phyloP scores from a whole-genome alignment of 192 early-diverging fungal genomes.

The Coemansia sp. region DNA sequence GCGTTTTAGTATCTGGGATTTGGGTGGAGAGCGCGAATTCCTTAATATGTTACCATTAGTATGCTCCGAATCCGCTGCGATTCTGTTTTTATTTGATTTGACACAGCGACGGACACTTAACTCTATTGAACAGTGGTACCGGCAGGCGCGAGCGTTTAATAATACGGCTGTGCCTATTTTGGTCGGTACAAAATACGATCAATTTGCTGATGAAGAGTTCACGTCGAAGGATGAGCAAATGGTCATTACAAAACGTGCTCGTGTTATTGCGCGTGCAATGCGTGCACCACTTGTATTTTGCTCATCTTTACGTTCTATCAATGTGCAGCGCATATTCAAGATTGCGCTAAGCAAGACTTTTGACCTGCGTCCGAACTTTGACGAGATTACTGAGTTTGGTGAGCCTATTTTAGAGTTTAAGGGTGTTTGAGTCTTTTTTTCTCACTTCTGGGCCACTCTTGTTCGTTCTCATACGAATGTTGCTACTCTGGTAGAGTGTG shows the following conservation, averaged over 20 bases:
- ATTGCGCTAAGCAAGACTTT: constrained; percentile 91
- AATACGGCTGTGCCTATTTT: constrained; percentile 93
- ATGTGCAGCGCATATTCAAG: constrained; percentile 97
- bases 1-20: constrained; percentile 97
- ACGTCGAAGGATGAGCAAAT: constrained; percentile 84
- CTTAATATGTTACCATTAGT: constrained; percentile 97
- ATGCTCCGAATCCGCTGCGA: constrained; percentile 91
- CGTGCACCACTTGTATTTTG: constrained; percentile 92
- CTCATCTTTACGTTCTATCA: constrained; percentile 89
- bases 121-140: constrained; percentile 93
- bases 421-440: constrained; percentile 15
- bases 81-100: constrained; percentile 96
- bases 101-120: constrained; percentile 89
- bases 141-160: constrained; percentile 94
- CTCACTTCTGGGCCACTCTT: not conserved
- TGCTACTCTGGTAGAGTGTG: not conserved
- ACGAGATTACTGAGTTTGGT: constrained; percentile 86
- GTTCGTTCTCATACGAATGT: not conserved
- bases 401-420: constrained; percentile 88
- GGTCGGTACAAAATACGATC: constrained; percentile 95
- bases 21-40: constrained; percentile 95
- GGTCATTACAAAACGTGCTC: constrained; percentile 89
- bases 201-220: constrained; percentile 67
- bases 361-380: constrained; percentile 90
- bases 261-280: constrained; percentile 91